Evolutionary conservation across 2,329 filamentous ascomycete species (phyloP).

Genomic region (Phaeosphaeriaceae sp.): DNA sequence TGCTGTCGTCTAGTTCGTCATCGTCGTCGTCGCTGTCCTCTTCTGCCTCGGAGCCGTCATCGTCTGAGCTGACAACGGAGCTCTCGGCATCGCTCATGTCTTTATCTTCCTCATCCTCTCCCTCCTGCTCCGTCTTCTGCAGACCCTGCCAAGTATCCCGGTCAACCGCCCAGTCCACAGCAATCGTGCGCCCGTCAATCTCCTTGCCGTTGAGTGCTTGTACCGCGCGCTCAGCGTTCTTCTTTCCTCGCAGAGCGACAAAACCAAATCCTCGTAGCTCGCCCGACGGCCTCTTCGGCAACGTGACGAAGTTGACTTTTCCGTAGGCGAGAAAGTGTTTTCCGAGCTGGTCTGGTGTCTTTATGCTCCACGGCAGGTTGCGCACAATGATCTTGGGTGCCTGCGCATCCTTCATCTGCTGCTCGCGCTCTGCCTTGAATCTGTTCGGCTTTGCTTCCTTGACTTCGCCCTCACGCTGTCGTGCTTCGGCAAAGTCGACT

Average conservation of each 20-base stretch:
- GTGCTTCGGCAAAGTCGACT: slow-evolving; percentile 85
- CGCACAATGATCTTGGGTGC: slow-evolving; percentile 88
- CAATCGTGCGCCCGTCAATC: slow-evolving; percentile 84
- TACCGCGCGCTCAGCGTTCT: slow-evolving; percentile 90
- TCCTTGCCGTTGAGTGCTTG: slow-evolving; percentile 86
- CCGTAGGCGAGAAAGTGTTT: slow-evolving; percentile 85
- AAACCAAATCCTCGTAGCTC: slow-evolving; percentile 89
- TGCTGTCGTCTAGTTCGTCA: slow-evolving; percentile 49
- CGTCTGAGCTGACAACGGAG: slow-evolving; percentile 47
- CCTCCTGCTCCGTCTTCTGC: slow-evolving; percentile 53
- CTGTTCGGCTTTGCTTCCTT: slow-evolving; percentile 49
- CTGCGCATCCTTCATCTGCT: slow-evolving; percentile 67
- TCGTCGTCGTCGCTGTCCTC: slow-evolving; percentile 43
- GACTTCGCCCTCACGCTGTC: slow-evolving; percentile 68
- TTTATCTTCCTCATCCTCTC: slow-evolving; percentile 51
- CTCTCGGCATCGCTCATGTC: slow-evolving; percentile 45
- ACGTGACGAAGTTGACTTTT: slow-evolving; percentile 85
- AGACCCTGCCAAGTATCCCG: slow-evolving; percentile 80
- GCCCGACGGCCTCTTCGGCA: slow-evolving; percentile 76
- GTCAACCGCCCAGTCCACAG: slow-evolving; percentile 96
- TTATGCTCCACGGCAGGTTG: slow-evolving; percentile 96
- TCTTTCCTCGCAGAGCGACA: slow-evolving; percentile 82
- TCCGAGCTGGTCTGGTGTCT: slow-evolving; percentile 79
- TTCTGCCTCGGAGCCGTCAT: slow-evolving; percentile 51
- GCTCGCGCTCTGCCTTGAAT: slow-evolving; percentile 72